Percentiles rank a stretch among this genome's conserved stretches.
Conservation (phyloP, 2,329 filamentous ascomycete genomes). For the Biscogniauxia mediterranea region DNA sequence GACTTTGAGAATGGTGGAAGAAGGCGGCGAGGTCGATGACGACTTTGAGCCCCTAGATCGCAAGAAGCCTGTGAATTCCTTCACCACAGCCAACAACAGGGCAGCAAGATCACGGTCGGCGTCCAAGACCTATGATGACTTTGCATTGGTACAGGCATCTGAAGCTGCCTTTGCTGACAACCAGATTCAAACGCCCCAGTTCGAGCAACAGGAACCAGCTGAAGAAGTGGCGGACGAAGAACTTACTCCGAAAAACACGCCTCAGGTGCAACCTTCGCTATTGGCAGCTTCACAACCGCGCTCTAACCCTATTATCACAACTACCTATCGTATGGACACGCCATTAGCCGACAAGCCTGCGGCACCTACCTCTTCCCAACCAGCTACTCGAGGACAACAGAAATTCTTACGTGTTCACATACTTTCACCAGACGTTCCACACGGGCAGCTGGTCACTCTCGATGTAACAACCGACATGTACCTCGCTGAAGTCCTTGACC, state of each 20-base stretch:
- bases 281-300: slow-evolving; percentile 37
- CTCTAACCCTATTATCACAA: slow-evolving; percentile 61
- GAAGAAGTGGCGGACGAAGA: slow-evolving; percentile 40
- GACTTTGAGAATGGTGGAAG: slow-evolving; percentile 79
- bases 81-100: slow-evolving; percentile 77
- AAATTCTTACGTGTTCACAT: slow-evolving; percentile 73
- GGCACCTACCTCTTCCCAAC: slow-evolving; percentile 41
- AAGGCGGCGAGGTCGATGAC: slow-evolving; percentile 81
- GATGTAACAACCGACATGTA: slow-evolving; percentile 82
- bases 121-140: slow-evolving; percentile 78
- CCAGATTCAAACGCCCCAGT: slow-evolving; percentile 64
- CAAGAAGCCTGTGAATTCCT: slow-evolving; percentile 71
- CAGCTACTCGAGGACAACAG: slow-evolving; percentile 58
- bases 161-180: slow-evolving; percentile 68
- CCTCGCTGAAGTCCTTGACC: slow-evolving; percentile 76
- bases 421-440: slow-evolving; percentile 64
- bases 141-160: slow-evolving; percentile 73
- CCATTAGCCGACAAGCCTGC: slow-evolving; percentile 57
- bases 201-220: slow-evolving; percentile 52
- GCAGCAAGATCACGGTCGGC: slow-evolving; percentile 62
- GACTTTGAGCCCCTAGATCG: slow-evolving; percentile 79
- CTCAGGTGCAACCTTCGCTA: slow-evolving; percentile 40
- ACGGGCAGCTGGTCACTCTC: slow-evolving; percentile 71
- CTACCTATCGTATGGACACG: slow-evolving; percentile 54
- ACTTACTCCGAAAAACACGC: slow-evolving; percentile 47